Evolutionary conservation across 805 yeast genomes (phyloP).

Genomic region (Barnettozyma salicaria): DNA sequence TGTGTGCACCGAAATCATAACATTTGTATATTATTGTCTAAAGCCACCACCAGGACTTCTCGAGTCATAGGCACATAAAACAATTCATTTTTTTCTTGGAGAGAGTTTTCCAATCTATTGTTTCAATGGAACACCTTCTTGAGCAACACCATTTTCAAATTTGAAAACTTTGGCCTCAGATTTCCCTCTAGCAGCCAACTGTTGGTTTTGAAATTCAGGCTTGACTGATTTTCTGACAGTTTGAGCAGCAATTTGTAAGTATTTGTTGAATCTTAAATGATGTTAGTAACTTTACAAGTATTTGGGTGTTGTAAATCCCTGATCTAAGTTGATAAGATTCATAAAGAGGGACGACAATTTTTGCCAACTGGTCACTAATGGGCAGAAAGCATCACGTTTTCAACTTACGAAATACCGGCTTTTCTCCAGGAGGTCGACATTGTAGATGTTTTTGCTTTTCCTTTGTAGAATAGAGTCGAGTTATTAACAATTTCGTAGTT

Average conservation of each 20-base stretch:
- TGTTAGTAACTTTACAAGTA: slow-evolving; percentile 9
- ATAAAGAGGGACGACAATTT: background rate
- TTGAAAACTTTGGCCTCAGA: slow-evolving; percentile 70
- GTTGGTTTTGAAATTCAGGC: slow-evolving; percentile 71
- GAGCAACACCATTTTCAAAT: slow-evolving; percentile 60
- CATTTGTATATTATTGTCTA: slow-evolving; percentile 5
- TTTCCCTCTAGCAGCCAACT: slow-evolving; percentile 60
- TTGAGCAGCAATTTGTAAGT: slow-evolving; percentile 85
- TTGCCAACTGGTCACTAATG: background rate
- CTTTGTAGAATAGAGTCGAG: background rate
- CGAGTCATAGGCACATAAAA: background rate
- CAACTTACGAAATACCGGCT: slow-evolving; percentile 56
- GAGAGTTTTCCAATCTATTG: slow-evolving; percentile 7
- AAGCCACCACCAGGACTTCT: slow-evolving; percentile 10
- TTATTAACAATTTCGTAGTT: no score
- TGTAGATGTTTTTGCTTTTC: slow-evolving; percentile 11
- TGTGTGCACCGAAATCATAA: slow-evolving; percentile 2
- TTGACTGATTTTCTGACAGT: slow-evolving; percentile 84
- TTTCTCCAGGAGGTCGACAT: slow-evolving; percentile 62
- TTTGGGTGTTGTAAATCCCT: background rate
- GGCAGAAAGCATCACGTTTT: background rate
- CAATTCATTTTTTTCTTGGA: background rate
- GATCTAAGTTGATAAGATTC: background rate
- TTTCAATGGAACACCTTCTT: slow-evolving; percentile 31
- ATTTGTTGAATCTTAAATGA: slow-evolving; percentile 60